Evolutionary conservation across 2,329 filamentous ascomycete species (phyloP), one percentile per base, ranked within the genome.

Genomic region (Colletotrichum neosansevieriae): DNA sequence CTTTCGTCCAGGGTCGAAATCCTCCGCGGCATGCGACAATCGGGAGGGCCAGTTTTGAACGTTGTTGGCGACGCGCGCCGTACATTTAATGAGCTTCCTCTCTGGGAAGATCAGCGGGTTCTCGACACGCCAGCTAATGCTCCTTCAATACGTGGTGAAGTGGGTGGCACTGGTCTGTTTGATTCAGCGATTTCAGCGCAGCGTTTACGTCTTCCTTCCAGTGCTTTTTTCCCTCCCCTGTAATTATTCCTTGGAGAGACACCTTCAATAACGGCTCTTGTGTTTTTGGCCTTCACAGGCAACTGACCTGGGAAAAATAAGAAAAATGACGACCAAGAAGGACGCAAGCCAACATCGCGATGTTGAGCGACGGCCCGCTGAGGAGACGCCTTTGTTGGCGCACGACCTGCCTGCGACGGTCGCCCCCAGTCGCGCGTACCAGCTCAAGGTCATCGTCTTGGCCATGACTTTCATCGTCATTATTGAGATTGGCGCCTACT

Each of bases 391-490:
- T 13, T 50, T 72, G 19, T 32, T 72, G 45, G 49, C 59, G 9
- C 71, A 70, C 15, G 70, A 72, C 21, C 42, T 72, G 29, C 71
- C 71, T 11, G 34, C 54, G 3, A 64, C 69, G n/a, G 45, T 72
- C 40, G 49, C 58, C 3, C 75, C 77, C 2, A 68, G 74, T 36
- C 74, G 70, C 42, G 69, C 71, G 1, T 74, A 79, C 50, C 74
- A 73, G 29, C 70, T 73, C 49, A 72, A 74, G 34, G 77, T 79
- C 32, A 53, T 79, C 47, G 59, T 71, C 13, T 76, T 80, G 72
- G 77, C 76, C 63, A 70, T 80, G 49, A 15, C 83, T 2, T 76
- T 80, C 24, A 71, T 86, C 45, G 76, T 85, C 58, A 70, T 85
- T 47, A 70, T 83, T 58, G 81, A 83, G 56, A 76, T 84, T 12